Conservation (phyloP, 441 rosid species). For the Corymbia calophylla region DNA sequence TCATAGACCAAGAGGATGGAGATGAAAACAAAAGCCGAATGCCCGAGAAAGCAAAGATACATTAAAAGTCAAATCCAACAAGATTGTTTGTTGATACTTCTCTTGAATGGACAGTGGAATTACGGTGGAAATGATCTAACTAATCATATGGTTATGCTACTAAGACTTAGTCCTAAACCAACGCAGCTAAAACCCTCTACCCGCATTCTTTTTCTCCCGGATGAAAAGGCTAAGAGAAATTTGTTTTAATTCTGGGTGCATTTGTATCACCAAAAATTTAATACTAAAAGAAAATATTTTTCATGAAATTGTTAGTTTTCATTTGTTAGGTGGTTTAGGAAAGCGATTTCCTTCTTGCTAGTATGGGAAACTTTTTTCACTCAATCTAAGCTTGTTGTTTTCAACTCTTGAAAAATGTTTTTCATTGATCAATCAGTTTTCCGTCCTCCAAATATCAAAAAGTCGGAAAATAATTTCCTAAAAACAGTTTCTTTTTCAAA, state of each 20-base stretch:
- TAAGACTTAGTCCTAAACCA: neutral
- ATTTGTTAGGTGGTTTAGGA: neutral
- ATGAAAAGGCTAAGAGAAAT: neutral
- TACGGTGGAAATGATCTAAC: neutral
- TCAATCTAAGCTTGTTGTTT: neutral
- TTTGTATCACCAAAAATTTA: neutral
- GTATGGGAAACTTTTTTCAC: neutral
- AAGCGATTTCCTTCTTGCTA: neutral
- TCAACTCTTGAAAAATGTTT: neutral
- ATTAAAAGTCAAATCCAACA: too few species aligned
- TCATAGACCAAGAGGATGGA: neutral
- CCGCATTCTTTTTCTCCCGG: neutral
- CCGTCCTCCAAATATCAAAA: neutral
- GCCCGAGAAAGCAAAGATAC: neutral
- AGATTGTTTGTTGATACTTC: neutral
- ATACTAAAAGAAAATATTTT: neutral
- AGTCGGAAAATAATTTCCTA: neutral
- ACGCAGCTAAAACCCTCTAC: neutral
- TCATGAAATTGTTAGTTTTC: neutral
- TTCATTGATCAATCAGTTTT: neutral
- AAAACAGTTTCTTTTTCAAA: neutral
- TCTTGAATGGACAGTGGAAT: neutral
- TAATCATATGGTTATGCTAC: neutral
- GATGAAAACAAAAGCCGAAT: neutral
- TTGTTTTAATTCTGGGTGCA: neutral